Base-by-base conservation (phyloP, 75 land plant genomes). In the Chamaecyparis obtusa region DNA sequence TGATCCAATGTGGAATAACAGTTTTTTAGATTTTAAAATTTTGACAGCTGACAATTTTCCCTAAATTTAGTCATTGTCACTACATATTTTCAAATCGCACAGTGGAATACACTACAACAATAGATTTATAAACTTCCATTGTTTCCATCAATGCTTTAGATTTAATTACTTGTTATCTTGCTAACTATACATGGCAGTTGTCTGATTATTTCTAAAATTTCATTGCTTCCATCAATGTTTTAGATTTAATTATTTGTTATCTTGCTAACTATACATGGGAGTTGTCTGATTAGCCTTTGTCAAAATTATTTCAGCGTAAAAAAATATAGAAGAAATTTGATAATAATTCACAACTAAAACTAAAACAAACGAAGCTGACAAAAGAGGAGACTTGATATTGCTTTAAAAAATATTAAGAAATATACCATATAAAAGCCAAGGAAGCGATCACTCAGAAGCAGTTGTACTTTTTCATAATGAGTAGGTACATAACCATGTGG, bases 361-460 rank as follows among this genome's bases (percentile, higher is more conserved):
- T 56, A 56, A 83, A 83, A 87, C 15, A 83, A 33, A 51, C 33
- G 67, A 4, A 21, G 67, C 86, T 2, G 13, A 60, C 24, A 60
- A 33, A 85, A 33, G 36, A 4, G 30, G 30, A 8, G 30, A 64
- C 69, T 27, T 39, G 41, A 2, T 2, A 39, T 39, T 98, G 97
- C 69, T 21, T 24, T 64, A 39, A 8, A 24, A 39, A 35, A 48
- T 69, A 16, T 56, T 33, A 60, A 13, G n/a, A 51, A 35, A 86
- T 89, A 51, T 95, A 98, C 99, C 99, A 98, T 98, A 91, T 98
- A 98, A 87, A 96, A 98, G 3, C 99, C 99, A 2, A 98, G 91
- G 93, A 97, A 98, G 72, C 99, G 99, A 82, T 98, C 99, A 91
- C 99, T 98, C 79, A 98, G 92, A 71, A 98, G 97, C 96, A 98